Evolutionary conservation across 1,284 basidiomycete genomes (phyloP), one percentile per base, ranked within the genome.

Genomic region (Neotropicomus parvogracilis): DNA sequence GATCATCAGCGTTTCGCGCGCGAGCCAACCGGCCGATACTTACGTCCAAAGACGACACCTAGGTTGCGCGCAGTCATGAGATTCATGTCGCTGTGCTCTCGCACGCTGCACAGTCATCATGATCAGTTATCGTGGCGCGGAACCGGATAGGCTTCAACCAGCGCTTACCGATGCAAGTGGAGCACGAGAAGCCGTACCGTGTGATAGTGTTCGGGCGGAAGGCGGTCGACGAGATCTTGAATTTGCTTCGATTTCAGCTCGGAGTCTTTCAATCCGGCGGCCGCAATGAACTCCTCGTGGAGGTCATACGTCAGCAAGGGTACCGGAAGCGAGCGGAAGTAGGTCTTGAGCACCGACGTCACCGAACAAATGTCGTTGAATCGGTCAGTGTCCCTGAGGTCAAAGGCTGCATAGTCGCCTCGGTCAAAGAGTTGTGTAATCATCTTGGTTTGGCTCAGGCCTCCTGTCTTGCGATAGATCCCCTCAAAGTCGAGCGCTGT

Each of bases 31-130:
- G 32, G 20, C 13, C 37, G 12, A 85, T 9, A 48, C 93, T 74
- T 68, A 97, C 94, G 95, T 57, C 97, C 97, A 72, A 99, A 98
- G 35, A 99, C 94, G n/a, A 98, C 93, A n/a, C 97, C 97, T 17
- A 99, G 72, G 62, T 99, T 99, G 54, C 93, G 81, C 4, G 92
- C 86, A 42, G 85, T 93, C 97, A 99, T 99, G 45, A 94, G 76
- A 67, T 99, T 99, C 50, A 76, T 75, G 20, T 84, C 81, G 48
- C 78, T 80, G 32, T 76, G 74, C 48, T 83, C 74, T 59, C 82
- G 81, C 21, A 95, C 78, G 48, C 92, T 91, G 56, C 36, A 49
- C 44, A 44, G 44, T 27, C 28, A 34, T 21, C 29, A 14, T 17
- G 13, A 46, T 54, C 12, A 51, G 44, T 52, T 31, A 40, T 44